Evolutionary conservation across 2,329 filamentous ascomycete species (phyloP).

Genomic region (Westerdykella sp.): DNA sequence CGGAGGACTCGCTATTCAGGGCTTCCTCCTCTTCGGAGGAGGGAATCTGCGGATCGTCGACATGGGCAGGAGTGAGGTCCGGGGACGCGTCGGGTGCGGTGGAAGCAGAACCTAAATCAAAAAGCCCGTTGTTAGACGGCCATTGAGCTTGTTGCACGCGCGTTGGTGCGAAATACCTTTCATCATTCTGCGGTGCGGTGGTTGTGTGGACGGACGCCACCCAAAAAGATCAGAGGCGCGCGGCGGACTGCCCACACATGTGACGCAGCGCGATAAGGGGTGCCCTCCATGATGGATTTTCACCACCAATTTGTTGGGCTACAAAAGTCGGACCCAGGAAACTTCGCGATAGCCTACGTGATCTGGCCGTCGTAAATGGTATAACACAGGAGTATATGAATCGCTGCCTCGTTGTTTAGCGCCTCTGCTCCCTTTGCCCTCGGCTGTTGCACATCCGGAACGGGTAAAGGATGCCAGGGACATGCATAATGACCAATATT

Average conservation of each 20-base stretch:
- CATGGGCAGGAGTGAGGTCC: constrained; percentile 23
- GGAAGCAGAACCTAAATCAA: neutral
- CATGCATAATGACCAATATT: neutral
- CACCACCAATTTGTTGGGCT: neutral
- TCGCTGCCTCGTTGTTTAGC: neutral
- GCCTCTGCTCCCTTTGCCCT: neutral
- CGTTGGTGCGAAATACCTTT: constrained; percentile 16
- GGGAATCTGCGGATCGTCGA: constrained; percentile 26
- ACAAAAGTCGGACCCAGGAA: neutral
- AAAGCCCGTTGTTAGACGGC: neutral
- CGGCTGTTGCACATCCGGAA: neutral
- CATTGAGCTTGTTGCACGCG: neutral
- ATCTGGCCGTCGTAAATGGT: neutral
- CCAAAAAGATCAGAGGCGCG: constrained; percentile 31
- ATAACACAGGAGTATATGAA: neutral
- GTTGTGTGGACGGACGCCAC: too few relatives aligned
- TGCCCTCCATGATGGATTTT: neutral
- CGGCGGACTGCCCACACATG: constrained; percentile 11
- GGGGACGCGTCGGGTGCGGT: constrained; percentile 34
- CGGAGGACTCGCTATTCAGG: constrained; percentile 26
- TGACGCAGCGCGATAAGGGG: neutral
- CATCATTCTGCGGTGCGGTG: constrained; percentile 18
- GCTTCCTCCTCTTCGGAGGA: constrained; percentile 34
- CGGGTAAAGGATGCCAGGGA: neutral
- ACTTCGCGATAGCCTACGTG: neutral